Base-by-base conservation (phyloP, 495 filamentous ascomycete genomes). In the Talaromyces thailandensis region DNA sequence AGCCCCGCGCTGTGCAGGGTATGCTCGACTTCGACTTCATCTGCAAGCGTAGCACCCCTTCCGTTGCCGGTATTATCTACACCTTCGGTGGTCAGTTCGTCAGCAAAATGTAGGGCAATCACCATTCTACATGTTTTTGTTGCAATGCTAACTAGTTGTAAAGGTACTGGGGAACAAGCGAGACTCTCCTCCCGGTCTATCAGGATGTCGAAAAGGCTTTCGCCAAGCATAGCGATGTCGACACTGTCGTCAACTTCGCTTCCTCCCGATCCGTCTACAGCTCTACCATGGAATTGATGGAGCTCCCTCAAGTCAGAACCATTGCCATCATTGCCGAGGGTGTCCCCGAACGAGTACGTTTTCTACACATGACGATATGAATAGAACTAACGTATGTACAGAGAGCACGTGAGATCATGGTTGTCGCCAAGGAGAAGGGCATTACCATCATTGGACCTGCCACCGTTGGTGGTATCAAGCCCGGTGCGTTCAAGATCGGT, bases 1-100 rank as follows among this genome's bases (percentile, higher is more conserved):
- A 98, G 81, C 95, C 95, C 66, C 86, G 91, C 73, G 94, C 94
- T 69, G 95, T 97, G 67, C 94, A 98, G 83, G 95, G 95, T 77
- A 98, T 98, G 94, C 89, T 98, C 73, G 94, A 98, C 77, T 98
- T 98, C 78, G 94, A 98, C 83, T 98, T 98, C 85, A 98, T 98
- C 81, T 98, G 94, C 91, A 98, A 97, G 85, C 90, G 94, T 63
- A 82, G 83, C 73, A 96, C 92, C 16, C 94, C 94, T 62, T 98
- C 94, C 64, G 94, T 98, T 57, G 94, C 94, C 66, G 94, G 92
- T 77, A 98, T 98, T 79, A 98, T 98, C 81, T 98, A 98, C 84
- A 97, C 94, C 68, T 98, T 98, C 73, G 94, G 94, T 77, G 94
- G 94, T 60, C 94, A 98, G 75, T 98, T 98, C 86, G 95, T 98